phyloP scores from a whole-genome alignment of 2,329 filamentous ascomycete species.

The Coccinonectria pachysandricola region DNA sequence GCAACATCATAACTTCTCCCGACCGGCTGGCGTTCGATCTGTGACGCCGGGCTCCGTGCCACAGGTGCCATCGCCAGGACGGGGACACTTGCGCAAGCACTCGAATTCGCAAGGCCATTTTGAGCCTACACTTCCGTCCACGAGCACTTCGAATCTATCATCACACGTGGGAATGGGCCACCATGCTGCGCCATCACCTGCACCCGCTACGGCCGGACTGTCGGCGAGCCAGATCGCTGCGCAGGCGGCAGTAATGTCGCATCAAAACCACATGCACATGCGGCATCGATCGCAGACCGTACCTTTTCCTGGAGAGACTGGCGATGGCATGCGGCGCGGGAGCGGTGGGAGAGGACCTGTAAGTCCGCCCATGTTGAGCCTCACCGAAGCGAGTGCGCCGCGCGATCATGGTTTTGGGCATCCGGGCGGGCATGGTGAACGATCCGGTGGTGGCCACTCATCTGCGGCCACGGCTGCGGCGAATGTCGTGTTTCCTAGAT shows the following conservation, averaged over 20 bases:
- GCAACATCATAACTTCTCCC: constrained; percentile 46
- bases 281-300: constrained; percentile 68
- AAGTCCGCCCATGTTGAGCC: constrained; percentile 51
- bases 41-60: constrained; percentile 20
- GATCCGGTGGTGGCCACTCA: constrained; percentile 45
- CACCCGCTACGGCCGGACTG: constrained; percentile 26
- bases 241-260: constrained; percentile 63
- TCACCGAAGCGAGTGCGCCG: constrained; percentile 55
- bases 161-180: constrained; percentile 38
- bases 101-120: constrained; percentile 69
- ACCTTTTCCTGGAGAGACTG: constrained; percentile 42
- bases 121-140: constrained; percentile 60
- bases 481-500: constrained; percentile 63
- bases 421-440: constrained; percentile 39
- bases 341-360: constrained; percentile 39
- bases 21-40: constrained; percentile 32
- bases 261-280: constrained; percentile 39
- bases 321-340: constrained; percentile 33
- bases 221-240: constrained; percentile 71
- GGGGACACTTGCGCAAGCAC: constrained; percentile 49
- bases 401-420: constrained; percentile 43
- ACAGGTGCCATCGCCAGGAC: constrained; percentile 23
- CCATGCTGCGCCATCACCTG: constrained; percentile 8
- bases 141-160: constrained; percentile 43
- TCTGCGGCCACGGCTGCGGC: constrained; percentile 60